Conservation (phyloP, 148 eudicot genomes). For the Amaranthus hypochondriacus region DNA sequence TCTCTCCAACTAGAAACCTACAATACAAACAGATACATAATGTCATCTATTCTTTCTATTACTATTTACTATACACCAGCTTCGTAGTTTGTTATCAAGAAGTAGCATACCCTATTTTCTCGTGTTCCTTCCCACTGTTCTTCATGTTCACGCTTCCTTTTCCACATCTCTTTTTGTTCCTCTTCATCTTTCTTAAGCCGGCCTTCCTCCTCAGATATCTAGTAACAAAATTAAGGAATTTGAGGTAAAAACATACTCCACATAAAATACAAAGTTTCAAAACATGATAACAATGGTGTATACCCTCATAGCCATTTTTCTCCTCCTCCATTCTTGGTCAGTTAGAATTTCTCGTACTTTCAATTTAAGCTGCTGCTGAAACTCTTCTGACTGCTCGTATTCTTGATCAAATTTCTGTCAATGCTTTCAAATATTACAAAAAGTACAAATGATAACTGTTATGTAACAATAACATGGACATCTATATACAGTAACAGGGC, state of each 20-base stretch:
- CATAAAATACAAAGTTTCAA: background rate
- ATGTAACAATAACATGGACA: too few relatives aligned
- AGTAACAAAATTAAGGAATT: constrained; percentile 1
- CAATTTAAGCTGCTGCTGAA: constrained; percentile 79
- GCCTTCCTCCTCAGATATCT: constrained; percentile 99
- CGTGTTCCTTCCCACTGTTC: constrained; percentile 99
- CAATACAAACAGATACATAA: background rate
- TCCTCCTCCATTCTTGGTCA: constrained; percentile 96
- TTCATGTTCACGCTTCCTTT: constrained; percentile 93
- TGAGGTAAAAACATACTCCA: background rate
- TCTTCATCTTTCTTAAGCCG: constrained; percentile 95
- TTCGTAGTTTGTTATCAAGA: too few relatives aligned
- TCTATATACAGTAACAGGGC: too few relatives aligned
- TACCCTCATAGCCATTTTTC: constrained; percentile 97
- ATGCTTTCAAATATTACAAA: background rate
- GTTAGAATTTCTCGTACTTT: constrained; percentile 88
- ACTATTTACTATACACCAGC: too few relatives aligned
- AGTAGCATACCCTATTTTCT: constrained; percentile 65
- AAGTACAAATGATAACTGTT: too few relatives aligned
- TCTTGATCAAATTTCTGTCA: constrained; percentile 64
- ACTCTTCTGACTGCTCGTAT: constrained; percentile 62
- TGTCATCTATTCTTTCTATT: too few relatives aligned
- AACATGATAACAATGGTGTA: background rate
- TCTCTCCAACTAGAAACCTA: constrained; percentile 99
- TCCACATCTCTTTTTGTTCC: constrained; percentile 90